Conservation (phyloP, 306 rosid genomes). For the Parietaria judaica region DNA sequence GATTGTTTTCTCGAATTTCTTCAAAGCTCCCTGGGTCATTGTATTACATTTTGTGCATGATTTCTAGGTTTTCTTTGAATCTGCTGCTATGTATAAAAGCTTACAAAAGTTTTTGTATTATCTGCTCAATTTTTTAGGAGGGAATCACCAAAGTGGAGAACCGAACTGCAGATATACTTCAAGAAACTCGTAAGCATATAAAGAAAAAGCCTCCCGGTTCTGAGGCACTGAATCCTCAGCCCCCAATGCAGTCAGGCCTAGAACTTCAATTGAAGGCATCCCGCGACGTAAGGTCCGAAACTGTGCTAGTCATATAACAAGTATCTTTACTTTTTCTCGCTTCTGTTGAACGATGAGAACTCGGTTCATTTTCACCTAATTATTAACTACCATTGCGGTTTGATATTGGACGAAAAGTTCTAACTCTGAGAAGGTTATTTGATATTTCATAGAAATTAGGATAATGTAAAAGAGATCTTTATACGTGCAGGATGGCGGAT, state of each 20-base stretch:
- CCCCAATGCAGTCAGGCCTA: constrained; percentile 55
- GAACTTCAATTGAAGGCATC: constrained; percentile 98
- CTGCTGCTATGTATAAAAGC: too few relatives aligned
- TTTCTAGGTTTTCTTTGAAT: background rate
- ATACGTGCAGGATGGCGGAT: background rate
- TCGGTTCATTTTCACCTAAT: too few relatives aligned
- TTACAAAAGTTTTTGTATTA: too few relatives aligned
- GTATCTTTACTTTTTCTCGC: constrained; percentile 5
- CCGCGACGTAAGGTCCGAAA: constrained; percentile 99
- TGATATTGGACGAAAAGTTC: too few relatives aligned
- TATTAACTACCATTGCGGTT: too few relatives aligned
- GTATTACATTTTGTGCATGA: background rate
- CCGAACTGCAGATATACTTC: constrained; percentile 71
- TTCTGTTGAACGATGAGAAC: background rate
- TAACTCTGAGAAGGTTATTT: background rate
- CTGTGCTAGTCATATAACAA: constrained; percentile 52
- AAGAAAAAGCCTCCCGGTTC: constrained; percentile 51
- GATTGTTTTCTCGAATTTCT: constrained; percentile 6
- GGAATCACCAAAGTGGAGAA: constrained; percentile 70
- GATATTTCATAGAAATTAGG: background rate
- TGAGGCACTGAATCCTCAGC: constrained; percentile 32
- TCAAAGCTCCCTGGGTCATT: background rate
- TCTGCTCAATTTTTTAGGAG: constrained; percentile 36
- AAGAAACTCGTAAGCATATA: constrained; percentile 92
- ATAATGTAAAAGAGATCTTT: constrained; percentile 7